These are phyloP conservation scores for Trametes elegans DNA, from an alignment of 768 basidiomycete species.

Conservation along the genomic window DNA sequence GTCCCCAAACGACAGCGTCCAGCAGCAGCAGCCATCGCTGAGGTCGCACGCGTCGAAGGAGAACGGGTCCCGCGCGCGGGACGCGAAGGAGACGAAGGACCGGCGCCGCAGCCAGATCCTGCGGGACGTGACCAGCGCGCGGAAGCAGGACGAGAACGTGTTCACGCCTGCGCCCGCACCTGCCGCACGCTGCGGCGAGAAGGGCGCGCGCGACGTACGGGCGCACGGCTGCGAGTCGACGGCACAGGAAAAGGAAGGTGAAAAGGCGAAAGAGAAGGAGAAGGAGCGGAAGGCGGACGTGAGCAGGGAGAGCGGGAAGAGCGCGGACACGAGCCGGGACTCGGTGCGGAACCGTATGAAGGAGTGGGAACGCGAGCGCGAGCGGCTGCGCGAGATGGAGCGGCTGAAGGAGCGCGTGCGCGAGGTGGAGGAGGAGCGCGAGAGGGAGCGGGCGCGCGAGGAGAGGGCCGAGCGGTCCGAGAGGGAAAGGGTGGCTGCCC, in stretches of 20 bases:
- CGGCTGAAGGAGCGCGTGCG: slow-evolving; percentile 55
- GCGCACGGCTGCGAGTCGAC: background rate
- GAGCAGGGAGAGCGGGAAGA: slow-evolving; percentile 4
- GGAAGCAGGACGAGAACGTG: slow-evolving; percentile 14
- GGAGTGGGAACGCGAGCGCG: slow-evolving; percentile 75
- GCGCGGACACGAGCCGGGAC: slow-evolving; percentile 17
- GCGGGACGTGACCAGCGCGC: slow-evolving; percentile 18
- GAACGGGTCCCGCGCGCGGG: slow-evolving; percentile 27
- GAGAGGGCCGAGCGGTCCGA: slow-evolving; percentile 26
- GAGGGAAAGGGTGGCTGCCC: too few species aligned
- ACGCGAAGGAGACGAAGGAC: slow-evolving; percentile 23
- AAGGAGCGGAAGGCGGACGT: slow-evolving; percentile 6
- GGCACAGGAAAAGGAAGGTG: background rate
- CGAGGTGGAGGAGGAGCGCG: slow-evolving; percentile 42
- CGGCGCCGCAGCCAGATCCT: slow-evolving; percentile 17
- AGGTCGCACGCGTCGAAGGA: slow-evolving; percentile 15
- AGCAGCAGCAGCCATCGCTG: background rate
- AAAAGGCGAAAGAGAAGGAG: too few species aligned
- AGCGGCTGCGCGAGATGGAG: slow-evolving; percentile 68
- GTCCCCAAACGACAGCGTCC: slow-evolving; percentile 12
- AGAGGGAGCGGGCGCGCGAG: slow-evolving; percentile 23
- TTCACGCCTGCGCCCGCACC: background rate
- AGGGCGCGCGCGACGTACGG: slow-evolving; percentile 2
- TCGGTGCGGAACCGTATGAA: slow-evolving; percentile 57
- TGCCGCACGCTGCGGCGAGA: background rate